Evolutionary conservation across 208 protist species (phyloP).

Genomic region (Crithidia bombi): DNA sequence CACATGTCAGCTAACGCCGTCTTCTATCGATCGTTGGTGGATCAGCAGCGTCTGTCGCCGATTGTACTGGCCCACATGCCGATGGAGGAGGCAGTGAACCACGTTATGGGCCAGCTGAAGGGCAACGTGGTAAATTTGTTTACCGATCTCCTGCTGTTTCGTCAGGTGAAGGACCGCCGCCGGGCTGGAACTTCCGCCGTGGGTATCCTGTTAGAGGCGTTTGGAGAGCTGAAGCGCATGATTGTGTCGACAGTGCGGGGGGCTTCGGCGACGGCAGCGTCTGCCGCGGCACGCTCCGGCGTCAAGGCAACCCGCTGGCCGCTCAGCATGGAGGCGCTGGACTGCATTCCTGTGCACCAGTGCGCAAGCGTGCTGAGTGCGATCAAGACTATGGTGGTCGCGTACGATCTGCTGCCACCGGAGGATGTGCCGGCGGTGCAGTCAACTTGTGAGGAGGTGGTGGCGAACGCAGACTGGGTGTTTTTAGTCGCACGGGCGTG

Average conservation of each 20-base stretch:
- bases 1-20: slow-evolving; percentile 43
- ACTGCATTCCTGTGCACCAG: slow-evolving; percentile 77
- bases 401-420: slow-evolving; percentile 74
- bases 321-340: slow-evolving; percentile 63
- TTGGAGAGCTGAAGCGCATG: slow-evolving; percentile 79
- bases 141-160: slow-evolving; percentile 84
- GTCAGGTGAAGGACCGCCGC: slow-evolving; percentile 74
- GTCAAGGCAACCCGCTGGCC: slow-evolving; percentile 64
- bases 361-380: slow-evolving; percentile 69
- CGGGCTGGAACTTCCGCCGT: slow-evolving; percentile 57
- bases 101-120: slow-evolving; percentile 88
- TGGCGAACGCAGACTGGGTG: slow-evolving; percentile 89
- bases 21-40: slow-evolving; percentile 50
- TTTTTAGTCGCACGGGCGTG: slow-evolving; percentile 74
- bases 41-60: slow-evolving; percentile 70
- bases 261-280: slow-evolving; percentile 27
- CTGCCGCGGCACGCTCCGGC: slow-evolving; percentile 18
- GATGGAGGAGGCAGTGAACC: slow-evolving; percentile 58
- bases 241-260: slow-evolving; percentile 50
- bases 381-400: slow-evolving; percentile 84
- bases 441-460: slow-evolving; percentile 67
- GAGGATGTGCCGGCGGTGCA: slow-evolving; percentile 54
- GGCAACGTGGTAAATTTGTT: slow-evolving; percentile 87
- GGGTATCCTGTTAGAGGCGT: slow-evolving; percentile 82
- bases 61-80: slow-evolving; percentile 73